Evolutionary conservation across 2,329 filamentous ascomycete species (phyloP).

Genomic region (Cercospora beticola): DNA sequence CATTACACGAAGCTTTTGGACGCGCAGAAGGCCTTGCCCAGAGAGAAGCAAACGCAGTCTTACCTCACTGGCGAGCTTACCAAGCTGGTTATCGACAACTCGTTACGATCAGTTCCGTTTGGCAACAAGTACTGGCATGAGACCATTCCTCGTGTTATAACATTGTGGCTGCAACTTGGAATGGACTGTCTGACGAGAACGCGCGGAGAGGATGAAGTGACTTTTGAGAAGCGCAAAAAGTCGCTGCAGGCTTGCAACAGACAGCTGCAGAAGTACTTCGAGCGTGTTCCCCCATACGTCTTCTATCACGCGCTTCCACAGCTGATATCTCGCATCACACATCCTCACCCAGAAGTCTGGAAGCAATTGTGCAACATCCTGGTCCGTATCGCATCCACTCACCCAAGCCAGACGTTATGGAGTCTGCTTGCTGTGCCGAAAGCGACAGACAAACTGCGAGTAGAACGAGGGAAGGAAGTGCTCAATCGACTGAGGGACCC

Average conservation of each 20-base stretch:
- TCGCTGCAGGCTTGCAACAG: constrained; percentile 69
- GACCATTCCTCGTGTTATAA: constrained; percentile 85
- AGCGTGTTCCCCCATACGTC: constrained; percentile 69
- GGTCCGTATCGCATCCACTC: constrained; percentile 76
- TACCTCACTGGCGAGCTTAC: constrained; percentile 75
- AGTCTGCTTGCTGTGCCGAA: constrained; percentile 83
- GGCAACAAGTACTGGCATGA: constrained; percentile 97
- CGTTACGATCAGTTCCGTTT: constrained; percentile 78
- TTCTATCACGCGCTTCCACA: constrained; percentile 86
- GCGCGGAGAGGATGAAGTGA: constrained; percentile 48
- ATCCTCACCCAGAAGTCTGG: constrained; percentile 76
- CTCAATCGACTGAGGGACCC: constrained; percentile 47
- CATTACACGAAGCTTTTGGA: constrained; percentile 97
- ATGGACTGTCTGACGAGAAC: constrained; percentile 57
- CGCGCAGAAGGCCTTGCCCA: constrained; percentile 75
- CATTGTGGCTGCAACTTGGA: constrained; percentile 90
- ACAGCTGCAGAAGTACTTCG: constrained; percentile 76
- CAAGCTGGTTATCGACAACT: constrained; percentile 90
- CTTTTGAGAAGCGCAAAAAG: constrained; percentile 55
- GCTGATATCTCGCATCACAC: constrained; percentile 92
- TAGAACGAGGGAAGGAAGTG: constrained; percentile 49
- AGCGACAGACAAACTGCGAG: constrained; percentile 70
- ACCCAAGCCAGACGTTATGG: constrained; percentile 92
- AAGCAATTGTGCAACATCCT: constrained; percentile 76
- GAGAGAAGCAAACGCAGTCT: constrained; percentile 63